Conservation (phyloP, 1,284 basidiomycete species). For the Baeospora myosura region DNA sequence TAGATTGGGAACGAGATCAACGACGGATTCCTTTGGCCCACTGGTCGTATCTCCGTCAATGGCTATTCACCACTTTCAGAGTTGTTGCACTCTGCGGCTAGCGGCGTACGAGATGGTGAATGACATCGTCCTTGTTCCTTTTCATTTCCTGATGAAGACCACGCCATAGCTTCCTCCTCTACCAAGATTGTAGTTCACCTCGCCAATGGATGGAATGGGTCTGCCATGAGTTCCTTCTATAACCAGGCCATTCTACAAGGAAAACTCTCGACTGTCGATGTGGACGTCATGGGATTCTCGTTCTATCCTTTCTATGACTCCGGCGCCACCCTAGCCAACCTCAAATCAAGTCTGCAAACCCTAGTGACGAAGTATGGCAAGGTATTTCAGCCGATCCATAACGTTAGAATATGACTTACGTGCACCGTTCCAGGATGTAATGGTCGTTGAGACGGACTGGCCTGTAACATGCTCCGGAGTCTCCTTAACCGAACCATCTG, state of each 20-base stretch:
- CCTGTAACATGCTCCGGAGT: constrained; percentile 43
- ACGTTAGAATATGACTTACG: background rate
- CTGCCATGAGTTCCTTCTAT: constrained; percentile 42
- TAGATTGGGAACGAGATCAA: constrained; percentile 61
- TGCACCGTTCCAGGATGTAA: constrained; percentile 31
- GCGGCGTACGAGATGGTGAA: constrained; percentile 29
- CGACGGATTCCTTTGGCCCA: constrained; percentile 56
- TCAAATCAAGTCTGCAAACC: constrained; percentile 44
- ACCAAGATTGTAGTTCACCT: constrained; percentile 54
- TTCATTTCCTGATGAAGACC: background rate
- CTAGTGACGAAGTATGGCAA: constrained; percentile 44
- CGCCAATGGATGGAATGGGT: constrained; percentile 55
- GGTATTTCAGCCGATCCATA: constrained; percentile 21
- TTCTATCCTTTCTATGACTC: constrained; percentile 61
- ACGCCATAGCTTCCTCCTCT: constrained; percentile 25
- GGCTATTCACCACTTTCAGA: constrained; percentile 50
- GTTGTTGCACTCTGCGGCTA: constrained; percentile 55
- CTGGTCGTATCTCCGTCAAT: constrained; percentile 45
- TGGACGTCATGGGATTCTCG: constrained; percentile 57
- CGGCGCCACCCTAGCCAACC: constrained; percentile 42
- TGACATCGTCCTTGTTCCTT: background rate
- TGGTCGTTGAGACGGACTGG: constrained; percentile 64
- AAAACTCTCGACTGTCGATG: constrained; percentile 38
- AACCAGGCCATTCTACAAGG: constrained; percentile 46
- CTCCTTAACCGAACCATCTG: constrained; percentile 39